Evolutionary conservation across 176 grass and related monocot species (phyloP).

Genomic region (Oryza glaberrima): DNA sequence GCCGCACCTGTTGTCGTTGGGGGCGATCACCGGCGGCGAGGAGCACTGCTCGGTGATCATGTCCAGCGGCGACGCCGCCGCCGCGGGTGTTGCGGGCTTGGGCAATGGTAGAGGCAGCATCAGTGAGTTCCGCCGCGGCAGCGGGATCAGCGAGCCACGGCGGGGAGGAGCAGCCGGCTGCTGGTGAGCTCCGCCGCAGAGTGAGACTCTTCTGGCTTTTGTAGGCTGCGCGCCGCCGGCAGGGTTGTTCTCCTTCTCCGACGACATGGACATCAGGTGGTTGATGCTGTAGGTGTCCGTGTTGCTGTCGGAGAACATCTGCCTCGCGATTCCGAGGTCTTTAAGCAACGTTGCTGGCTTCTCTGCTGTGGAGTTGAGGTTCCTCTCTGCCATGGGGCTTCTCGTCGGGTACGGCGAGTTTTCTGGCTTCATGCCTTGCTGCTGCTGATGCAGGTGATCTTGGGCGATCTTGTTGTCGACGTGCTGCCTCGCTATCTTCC

Average conservation of each 20-base stretch:
- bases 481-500: slow-evolving; percentile 90
- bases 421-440: slow-evolving; percentile 52
- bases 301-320: slow-evolving; percentile 58
- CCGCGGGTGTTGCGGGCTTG: slow-evolving; percentile 36
- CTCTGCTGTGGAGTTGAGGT: slow-evolving; percentile 43
- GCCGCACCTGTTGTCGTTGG: slow-evolving; percentile 21
- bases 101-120: slow-evolving; percentile 56
- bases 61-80: neutral
- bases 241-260: slow-evolving; percentile 87
- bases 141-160: slow-evolving; percentile 50
- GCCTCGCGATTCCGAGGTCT: slow-evolving; percentile 36
- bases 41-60: slow-evolving; percentile 44
- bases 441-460: slow-evolving; percentile 69
- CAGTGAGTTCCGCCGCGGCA: slow-evolving; percentile 44
- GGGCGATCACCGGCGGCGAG: neutral
- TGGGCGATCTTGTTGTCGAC: slow-evolving; percentile 92
- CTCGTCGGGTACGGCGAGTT: slow-evolving; percentile 35
- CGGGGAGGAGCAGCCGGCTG: slow-evolving; percentile 34
- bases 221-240: slow-evolving; percentile 10
- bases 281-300: slow-evolving; percentile 56
- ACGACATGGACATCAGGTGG: slow-evolving; percentile 53
- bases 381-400: slow-evolving; percentile 59
- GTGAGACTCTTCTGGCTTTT: slow-evolving; percentile 57
- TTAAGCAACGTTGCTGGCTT: slow-evolving; percentile 30
- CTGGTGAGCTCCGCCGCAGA: slow-evolving; percentile 48